Base-by-base conservation (phyloP, 2,329 filamentous ascomycete species). In the Aspergillus pseudoviridinutans region DNA sequence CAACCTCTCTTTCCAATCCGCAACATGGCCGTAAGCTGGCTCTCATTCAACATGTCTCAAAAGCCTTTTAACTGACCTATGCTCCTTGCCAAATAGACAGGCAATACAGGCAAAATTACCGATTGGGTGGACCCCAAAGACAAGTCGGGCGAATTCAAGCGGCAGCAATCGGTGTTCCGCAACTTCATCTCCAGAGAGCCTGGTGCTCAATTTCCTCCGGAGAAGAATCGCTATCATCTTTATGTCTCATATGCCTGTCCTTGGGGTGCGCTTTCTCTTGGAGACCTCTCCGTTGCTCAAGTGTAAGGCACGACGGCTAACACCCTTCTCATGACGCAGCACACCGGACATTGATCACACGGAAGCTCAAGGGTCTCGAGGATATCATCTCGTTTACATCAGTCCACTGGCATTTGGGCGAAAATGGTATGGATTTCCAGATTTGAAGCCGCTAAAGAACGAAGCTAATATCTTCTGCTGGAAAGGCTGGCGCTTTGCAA, bases 221-320 rank as follows among this genome's bases (percentile, higher is more conserved):
- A 97, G 77, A 91, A 90, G 77, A 91, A 84, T 54, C 84, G 94
- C 56, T 99, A 99, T 74, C 94, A 99, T 77, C 85, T 99, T 66
- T 99, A 93, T 72, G 88, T 96, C 64, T 93, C 89, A 68, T 96
- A 96, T 76, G 92, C 92, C 6, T 97, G 92, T 75, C 92, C 92
- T 3, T 97, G 92, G 92, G 87, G 81, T 82, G 68, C 57, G 68
- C 38, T 3, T 47, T 32, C 12, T 51, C 10, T 50, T 17, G 44
- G 22, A 22, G 28, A 38, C 20, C 1, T 6, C 22, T 25, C 4
- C 12, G 35, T 5, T 12, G 4, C 8, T 17, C 12, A 8, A 52
- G 4, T 9, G n/a, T 17, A 53, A 22, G 44, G 10, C 49, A 50
- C 53, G 42, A 51, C 53, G 61, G 74, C 66, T 67, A 53, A 35